Base-by-base conservation (phyloP, 805 yeast genomes). In the Spathaspora boniae region DNA sequence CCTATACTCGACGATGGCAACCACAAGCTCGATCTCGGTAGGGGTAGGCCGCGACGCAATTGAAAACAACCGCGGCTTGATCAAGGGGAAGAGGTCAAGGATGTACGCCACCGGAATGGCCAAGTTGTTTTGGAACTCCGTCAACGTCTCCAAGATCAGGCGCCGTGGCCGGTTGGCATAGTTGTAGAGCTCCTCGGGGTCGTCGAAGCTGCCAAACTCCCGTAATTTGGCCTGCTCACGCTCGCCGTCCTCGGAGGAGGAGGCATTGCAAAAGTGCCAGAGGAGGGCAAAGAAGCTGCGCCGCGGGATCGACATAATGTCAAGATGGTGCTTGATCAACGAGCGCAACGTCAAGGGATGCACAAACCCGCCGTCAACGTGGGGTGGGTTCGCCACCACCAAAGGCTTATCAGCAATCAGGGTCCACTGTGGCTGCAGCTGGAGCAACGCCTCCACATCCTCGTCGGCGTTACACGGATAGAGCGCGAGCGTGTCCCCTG, bases 161-260 rank as follows among this genome's bases (percentile, higher is more conserved):
- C 99, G 60, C 44, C 96, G 71, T 4, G 98, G 97, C 40, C 98
- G 66, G 53, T 87, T 85, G n/a, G 94, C 94, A 57, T 93, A 93
- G 56, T 91, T 81, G 54, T 79, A 91, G 29, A 89, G 59, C 36
- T 86, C 96, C 53, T 91, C 88, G 34, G 82, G 74, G 33, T 85
- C 87, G 29, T 82, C 82, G 33, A 80, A 68, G 7, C 73, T 63
- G 7, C 83, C 75, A 48, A 93, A 85, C 47, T 93, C 96, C 33
- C 63, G 62, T 30, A 93, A 65, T 49, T 86, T 85, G 33, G 80
- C 93, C 23, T 67, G 62, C 48, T 91, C 97, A 38, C 91, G 67
- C 37, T 74, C 75, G 38, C 84, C 93, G 14, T 70, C 64, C 5
- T 86, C 80, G 9, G 58, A 57, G 15, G 61, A 47, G 5, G 36